Conservation (phyloP, 2,329 filamentous ascomycete genomes). For the Aspergillus ustus region DNA sequence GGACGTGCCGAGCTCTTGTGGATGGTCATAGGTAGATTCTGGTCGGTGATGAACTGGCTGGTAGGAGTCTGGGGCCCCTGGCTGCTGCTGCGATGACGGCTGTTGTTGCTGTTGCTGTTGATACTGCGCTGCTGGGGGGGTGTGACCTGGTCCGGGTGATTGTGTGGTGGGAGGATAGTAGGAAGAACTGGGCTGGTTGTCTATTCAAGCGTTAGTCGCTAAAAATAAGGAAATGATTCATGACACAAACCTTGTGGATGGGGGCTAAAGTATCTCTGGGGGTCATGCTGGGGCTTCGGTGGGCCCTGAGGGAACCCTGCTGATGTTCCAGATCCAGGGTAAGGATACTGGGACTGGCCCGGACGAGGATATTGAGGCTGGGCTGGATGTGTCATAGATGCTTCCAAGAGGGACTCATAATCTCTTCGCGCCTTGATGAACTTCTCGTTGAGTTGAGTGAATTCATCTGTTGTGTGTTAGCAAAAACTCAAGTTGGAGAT, state of each 20-base stretch:
- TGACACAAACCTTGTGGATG: slow-evolving; percentile 43
- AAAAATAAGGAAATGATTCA: not conserved
- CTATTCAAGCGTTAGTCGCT: slow-evolving; percentile 27
- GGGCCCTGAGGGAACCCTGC: slow-evolving; percentile 41
- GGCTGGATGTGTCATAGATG: slow-evolving; percentile 93
- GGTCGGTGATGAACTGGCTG: slow-evolving; percentile 57
- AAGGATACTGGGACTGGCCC: slow-evolving; percentile 41
- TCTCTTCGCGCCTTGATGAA: slow-evolving; percentile 98
- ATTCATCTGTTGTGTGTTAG: slow-evolving; percentile 71
- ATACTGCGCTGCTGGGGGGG: slow-evolving; percentile 40
- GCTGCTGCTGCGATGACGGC: slow-evolving; percentile 43
- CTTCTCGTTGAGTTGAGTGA: slow-evolving; percentile 97
- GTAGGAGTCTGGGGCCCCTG: slow-evolving; percentile 57
- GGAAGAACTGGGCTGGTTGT: slow-evolving; percentile 52
- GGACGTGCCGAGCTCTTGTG: slow-evolving; percentile 78
- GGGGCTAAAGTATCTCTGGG: slow-evolving; percentile 71
- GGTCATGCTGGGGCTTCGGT: slow-evolving; percentile 57
- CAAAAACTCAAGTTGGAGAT: not conserved
- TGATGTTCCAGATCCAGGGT: slow-evolving; percentile 35
- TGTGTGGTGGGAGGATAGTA: slow-evolving; percentile 60
- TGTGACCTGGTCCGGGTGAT: slow-evolving; percentile 47
- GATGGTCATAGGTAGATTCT: slow-evolving; percentile 70
- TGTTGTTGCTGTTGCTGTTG: slow-evolving; percentile 31
- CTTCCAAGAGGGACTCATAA: slow-evolving; percentile 93
- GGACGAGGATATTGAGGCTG: slow-evolving; percentile 75